phyloP scores from a whole-genome alignment of 306 rosid genomes.

The Sophora flavescens region DNA sequence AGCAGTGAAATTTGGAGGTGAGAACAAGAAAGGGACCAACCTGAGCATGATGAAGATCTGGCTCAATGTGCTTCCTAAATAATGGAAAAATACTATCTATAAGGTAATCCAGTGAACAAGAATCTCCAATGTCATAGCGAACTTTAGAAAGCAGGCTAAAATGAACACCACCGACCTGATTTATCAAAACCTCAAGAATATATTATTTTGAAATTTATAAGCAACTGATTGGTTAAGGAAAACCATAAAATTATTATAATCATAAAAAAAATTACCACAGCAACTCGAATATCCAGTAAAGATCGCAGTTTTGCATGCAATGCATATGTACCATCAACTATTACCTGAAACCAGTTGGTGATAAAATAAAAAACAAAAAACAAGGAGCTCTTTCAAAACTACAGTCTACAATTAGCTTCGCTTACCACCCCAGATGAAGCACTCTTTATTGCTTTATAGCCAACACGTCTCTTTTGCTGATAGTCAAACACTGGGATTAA shows the following conservation, averaged over 20 bases:
- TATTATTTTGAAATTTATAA: slow-evolving; percentile 39
- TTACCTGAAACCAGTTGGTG: slow-evolving; percentile 63
- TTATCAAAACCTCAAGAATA: slow-evolving; percentile 46
- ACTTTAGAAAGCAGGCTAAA: slow-evolving; percentile 98
- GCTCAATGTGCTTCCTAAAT: slow-evolving; percentile 96
- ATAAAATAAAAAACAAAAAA: slow-evolving; percentile 29
- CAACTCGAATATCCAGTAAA: slow-evolving; percentile 97
- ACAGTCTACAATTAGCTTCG: slow-evolving; percentile 37
- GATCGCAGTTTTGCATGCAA: slow-evolving; percentile 97
- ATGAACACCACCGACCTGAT: slow-evolving; percentile 99
- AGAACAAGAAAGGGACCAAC: slow-evolving; percentile 64
- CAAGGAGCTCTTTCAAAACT: slow-evolving; percentile 26
- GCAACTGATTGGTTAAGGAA: slow-evolving; percentile 41
- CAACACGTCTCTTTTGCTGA: slow-evolving; percentile 82
- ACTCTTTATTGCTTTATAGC: slow-evolving; percentile 79
- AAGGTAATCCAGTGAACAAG: slow-evolving; percentile 95
- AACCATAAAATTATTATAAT: slow-evolving; percentile 26
- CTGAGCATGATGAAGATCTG: slow-evolving; percentile 99
- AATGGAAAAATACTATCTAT: slow-evolving; percentile 98
- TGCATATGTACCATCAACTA: slow-evolving; percentile 98
- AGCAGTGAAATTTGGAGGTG: slow-evolving; percentile 43
- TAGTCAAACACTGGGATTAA: slow-evolving; percentile 85
- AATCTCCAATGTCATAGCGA: slow-evolving; percentile 95
- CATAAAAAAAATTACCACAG: slow-evolving; percentile 70
- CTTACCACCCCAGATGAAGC: slow-evolving; percentile 94